Conservation (phyloP, 1,284 basidiomycete species). For the Ceratobasidium theobromae region DNA sequence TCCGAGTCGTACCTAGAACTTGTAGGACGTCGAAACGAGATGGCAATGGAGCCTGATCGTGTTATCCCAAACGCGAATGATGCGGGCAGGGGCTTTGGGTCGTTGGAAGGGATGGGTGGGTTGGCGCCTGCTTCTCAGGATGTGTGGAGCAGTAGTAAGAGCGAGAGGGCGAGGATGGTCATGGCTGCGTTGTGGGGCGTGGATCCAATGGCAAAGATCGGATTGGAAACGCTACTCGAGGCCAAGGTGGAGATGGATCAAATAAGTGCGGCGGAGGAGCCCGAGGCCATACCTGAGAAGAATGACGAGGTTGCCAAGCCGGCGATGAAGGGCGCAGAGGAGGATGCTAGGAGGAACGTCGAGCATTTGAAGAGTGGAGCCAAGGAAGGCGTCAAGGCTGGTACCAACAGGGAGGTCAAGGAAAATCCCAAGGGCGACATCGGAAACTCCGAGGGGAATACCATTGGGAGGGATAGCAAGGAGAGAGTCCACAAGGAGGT, state of each 20-base stretch:
- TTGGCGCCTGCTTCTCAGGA: no score
- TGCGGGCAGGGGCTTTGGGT: not conserved
- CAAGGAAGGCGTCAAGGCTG: no score
- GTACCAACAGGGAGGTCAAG: no score
- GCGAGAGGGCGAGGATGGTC: constrained; percentile 15
- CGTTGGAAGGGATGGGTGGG: not conserved
- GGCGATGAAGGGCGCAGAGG: no score
- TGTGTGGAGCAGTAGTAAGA: constrained; percentile 13
- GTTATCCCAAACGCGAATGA: constrained; percentile 12
- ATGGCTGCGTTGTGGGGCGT: constrained; percentile 22
- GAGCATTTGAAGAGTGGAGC: no score
- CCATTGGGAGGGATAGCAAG: no score
- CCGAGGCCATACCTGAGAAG: not conserved
- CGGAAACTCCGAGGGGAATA: no score
- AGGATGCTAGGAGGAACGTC: no score
- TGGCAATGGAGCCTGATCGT: constrained; percentile 10
- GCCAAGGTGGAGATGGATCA: constrained; percentile 22
- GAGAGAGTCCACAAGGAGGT: no score
- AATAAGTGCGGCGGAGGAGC: not conserved
- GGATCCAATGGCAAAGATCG: constrained; percentile 28
- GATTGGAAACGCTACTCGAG: constrained; percentile 23
- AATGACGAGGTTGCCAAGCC: no score
- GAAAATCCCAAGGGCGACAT: no score
- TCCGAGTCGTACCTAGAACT: constrained; percentile 3
- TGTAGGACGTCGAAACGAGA: not conserved